A percentile compares a stretch with the other conserved stretches of the same genome.
These are phyloP conservation scores for Adansonia gregorii DNA, from an alignment of 441 rosid species.

Conservation along the genomic window DNA sequence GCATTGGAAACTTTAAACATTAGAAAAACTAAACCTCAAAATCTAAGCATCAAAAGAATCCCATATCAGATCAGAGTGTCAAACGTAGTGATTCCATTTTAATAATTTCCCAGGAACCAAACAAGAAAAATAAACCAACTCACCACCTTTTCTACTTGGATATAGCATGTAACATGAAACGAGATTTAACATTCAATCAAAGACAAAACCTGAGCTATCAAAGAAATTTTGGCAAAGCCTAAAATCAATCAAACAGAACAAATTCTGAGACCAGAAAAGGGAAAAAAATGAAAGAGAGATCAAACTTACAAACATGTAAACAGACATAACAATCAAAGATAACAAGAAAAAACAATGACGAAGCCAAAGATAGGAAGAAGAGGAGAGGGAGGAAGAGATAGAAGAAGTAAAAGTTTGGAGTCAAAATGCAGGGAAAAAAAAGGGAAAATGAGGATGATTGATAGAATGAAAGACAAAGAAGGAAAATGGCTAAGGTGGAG, in stretches of 20 bases:
- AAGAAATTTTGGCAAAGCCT: neutral
- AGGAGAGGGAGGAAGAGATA: neutral
- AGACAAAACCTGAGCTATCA: neutral
- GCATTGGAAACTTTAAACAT: conserved; percentile 30
- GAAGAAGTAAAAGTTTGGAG: conserved; percentile 35
- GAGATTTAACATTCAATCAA: conserved; percentile 8
- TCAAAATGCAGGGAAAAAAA: too few relatives aligned
- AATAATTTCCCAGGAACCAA: conserved; percentile 13
- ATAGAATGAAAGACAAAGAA: neutral
- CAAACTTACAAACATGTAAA: conserved; percentile 10
- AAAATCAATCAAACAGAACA: neutral
- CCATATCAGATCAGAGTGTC: conserved; percentile 43
- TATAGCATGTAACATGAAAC: neutral
- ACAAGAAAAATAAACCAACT: neutral
- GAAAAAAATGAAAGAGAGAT: neutral
- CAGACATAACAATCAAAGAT: neutral
- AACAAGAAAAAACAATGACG: neutral
- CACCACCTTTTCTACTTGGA: neutral
- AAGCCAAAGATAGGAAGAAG: neutral
- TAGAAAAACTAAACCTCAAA: conserved; percentile 21
- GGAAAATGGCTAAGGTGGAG: conserved; percentile 19
- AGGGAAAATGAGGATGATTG: neutral
- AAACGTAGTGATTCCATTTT: conserved; percentile 16
- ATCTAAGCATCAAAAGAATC: conserved; percentile 26
- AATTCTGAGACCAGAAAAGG: neutral